Base-by-base conservation (phyloP, 2,329 filamentous ascomycete species). In the Talaromyces piceae region DNA sequence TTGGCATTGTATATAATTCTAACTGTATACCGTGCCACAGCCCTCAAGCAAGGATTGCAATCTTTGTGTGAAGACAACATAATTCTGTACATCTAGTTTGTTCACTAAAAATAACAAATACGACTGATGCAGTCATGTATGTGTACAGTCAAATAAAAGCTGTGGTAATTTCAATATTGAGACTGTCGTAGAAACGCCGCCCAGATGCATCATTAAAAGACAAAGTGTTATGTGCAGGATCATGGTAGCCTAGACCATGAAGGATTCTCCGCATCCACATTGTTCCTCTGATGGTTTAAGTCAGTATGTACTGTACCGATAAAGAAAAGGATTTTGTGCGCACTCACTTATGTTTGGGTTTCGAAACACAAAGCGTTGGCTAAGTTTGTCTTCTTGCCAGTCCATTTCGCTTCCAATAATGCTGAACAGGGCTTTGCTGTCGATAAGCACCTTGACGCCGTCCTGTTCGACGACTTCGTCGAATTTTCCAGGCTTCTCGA, bases 351-450 rank as follows among this genome's bases (percentile, higher is more conserved):
- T 97, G 65, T 98, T 98, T 2, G 93, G 93, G 68, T 98, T 98
- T 67, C 82, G 85, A 73, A 98, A 98, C 47, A 95, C 84, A 69
- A 98, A 98, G 58, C 88, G 79, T 70, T 91, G 81, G 67, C 86
- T 95, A 57, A 98, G 73, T 74, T 95, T 95, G 62, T 97, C 93
- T 72, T 97, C 91, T 9, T 91, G 79, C 91, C 91, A 98, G 66
- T 98, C 93, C 93, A 98, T 98, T 73, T 97, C 91, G 65, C 87
- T 95, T 4, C 93, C 93, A 61, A 98, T 96, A 49, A 98, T 97
- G 70, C 91, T 97, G 67, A 98, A 91, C 46, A 98, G 74, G 39
- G 93, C 93, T 75, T 96, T 97, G 77, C 88, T 95, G 69, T 98
- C 93, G 52, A 98, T 93, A 67, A 97, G 69, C 28, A 98, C 91